Percentiles rank a stretch among this genome's conserved stretches.
Conservation (phyloP, 495 filamentous ascomycete species). For the Neohortaea acidophila region DNA sequence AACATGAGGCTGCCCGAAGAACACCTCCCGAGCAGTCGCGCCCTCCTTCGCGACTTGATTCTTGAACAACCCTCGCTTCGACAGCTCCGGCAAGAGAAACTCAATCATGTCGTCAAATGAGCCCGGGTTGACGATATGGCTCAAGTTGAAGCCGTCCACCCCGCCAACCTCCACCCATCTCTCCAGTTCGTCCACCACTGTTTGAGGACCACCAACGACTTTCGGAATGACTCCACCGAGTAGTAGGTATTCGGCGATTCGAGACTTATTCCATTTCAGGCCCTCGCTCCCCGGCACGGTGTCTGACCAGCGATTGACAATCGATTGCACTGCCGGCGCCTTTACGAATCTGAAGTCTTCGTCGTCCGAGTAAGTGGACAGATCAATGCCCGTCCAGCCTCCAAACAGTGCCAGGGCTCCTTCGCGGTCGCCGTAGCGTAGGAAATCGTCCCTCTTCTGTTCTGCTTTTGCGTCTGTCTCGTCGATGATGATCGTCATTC, state of each 20-base stretch:
- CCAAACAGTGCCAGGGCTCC: constrained; percentile 44
- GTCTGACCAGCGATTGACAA: constrained; percentile 17
- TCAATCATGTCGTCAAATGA: constrained; percentile 27
- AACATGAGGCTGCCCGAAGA: not conserved
- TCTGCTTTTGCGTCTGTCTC: constrained; percentile 38
- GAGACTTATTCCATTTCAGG: constrained; percentile 14
- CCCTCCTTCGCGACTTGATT: not conserved
- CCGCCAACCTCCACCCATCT: constrained; percentile 33
- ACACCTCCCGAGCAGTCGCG: not conserved
- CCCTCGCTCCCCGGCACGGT: constrained; percentile 21
- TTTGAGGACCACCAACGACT: constrained; percentile 31
- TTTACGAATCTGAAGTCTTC: constrained; percentile 43
- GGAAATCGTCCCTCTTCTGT: constrained; percentile 33
- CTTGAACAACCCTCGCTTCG: constrained; percentile 35
- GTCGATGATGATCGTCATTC: constrained; percentile 33
- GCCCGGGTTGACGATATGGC: not conserved
- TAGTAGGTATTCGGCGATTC: not conserved
- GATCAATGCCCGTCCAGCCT: constrained; percentile 46
- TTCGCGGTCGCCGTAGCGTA: constrained; percentile 38
- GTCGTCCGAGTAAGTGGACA: constrained; percentile 37
- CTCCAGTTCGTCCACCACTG: constrained; percentile 37
- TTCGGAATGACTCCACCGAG: constrained; percentile 40
- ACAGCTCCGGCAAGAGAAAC: constrained; percentile 43
- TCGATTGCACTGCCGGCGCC: constrained; percentile 40
- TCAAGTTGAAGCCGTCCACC: constrained; percentile 39